A percentile compares a stretch with the other conserved stretches of the same genome.
phyloP scores from a whole-genome alignment of 1,284 basidiomycete genomes.

The Ceratobasidium sp. region DNA sequence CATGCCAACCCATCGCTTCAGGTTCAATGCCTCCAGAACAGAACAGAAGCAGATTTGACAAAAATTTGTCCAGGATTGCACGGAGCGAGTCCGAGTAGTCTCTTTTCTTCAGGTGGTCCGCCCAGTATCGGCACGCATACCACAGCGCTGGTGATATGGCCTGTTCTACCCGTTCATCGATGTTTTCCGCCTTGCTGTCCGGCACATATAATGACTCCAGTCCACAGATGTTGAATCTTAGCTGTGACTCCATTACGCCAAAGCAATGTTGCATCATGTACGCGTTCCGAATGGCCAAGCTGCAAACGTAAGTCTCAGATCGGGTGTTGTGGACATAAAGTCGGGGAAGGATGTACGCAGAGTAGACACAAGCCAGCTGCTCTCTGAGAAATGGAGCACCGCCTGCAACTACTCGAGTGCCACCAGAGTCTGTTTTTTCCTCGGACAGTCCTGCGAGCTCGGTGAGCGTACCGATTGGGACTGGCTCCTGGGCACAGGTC shows the following conservation, averaged over 20 bases:
- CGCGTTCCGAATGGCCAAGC: neutral
- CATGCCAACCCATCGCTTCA: neutral
- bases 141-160: neutral
- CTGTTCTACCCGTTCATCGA: neutral
- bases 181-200: neutral
- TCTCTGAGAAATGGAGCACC: constrained; percentile 3
- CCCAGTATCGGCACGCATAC: constrained; percentile 8
- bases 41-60: constrained; percentile 3
- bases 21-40: constrained; percentile 19
- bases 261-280: neutral
- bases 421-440: no score
- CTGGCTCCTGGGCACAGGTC: neutral
- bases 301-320: neutral
- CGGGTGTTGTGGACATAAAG: neutral
- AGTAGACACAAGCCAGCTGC: neutral
- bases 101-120: neutral
- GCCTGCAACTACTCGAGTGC: no score
- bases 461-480: neutral
- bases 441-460: neutral
- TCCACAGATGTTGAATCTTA: constrained; percentile 11
- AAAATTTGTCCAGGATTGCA: neutral
- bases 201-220: neutral
- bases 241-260: neutral
- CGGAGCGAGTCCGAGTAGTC: neutral
- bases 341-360: constrained; percentile 23